phyloP scores from a whole-genome alignment of 148 eudicot genomes.

The Silene conica region DNA sequence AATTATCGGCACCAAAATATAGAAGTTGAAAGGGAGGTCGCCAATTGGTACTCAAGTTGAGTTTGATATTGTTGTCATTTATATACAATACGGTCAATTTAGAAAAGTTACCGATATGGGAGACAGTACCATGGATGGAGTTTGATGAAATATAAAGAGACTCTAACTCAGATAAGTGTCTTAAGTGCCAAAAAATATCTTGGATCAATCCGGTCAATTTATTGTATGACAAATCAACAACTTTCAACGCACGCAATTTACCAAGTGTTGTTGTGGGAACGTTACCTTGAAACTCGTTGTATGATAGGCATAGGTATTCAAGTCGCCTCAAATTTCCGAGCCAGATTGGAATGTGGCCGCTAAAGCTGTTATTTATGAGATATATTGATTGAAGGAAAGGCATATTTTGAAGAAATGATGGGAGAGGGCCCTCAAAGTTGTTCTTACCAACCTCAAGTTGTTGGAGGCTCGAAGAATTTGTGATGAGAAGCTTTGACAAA shows the following conservation, averaged over 20 bases:
- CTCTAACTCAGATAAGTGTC: slow-evolving; percentile 1
- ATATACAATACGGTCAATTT: background rate
- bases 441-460: background rate
- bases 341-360: background rate
- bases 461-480: slow-evolving; percentile 19
- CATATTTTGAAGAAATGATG: no score
- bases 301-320: background rate
- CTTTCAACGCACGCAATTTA: no score
- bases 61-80: background rate
- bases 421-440: background rate
- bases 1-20: background rate
- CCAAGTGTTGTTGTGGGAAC: no score
- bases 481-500: background rate
- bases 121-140: slow-evolving; percentile 2
- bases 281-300: no score
- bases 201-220: background rate
- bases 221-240: no score
- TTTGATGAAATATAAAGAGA: background rate
- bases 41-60: background rate
- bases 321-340: background rate
- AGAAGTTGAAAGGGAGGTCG: slow-evolving; percentile 11
- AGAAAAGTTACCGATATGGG: background rate
- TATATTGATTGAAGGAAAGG: no score
- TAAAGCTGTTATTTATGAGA: no score
- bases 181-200: background rate